Conservation (phyloP, 2,329 filamentous ascomycete genomes). For the Colletotrichum sp. region DNA sequence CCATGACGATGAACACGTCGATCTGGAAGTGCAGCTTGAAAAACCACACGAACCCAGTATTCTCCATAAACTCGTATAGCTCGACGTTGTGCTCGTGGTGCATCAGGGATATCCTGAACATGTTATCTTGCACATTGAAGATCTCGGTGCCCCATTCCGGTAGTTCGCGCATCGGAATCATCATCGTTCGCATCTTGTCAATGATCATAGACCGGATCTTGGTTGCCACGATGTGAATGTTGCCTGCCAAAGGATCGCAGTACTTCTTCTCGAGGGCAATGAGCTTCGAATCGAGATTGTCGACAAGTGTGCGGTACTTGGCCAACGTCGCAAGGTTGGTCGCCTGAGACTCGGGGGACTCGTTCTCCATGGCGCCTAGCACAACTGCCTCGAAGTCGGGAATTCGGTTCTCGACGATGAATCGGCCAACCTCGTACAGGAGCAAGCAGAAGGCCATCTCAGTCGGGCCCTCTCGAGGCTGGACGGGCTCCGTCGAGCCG, state of each 20-base stretch:
- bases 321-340: constrained; percentile 45
- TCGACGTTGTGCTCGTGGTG: constrained; percentile 52
- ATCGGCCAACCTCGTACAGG: constrained; percentile 53
- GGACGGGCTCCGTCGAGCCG: constrained; percentile 54
- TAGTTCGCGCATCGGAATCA: constrained; percentile 50
- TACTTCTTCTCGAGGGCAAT: constrained; percentile 52
- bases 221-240: constrained; percentile 56
- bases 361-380: constrained; percentile 37
- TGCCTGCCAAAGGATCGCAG: constrained; percentile 57
- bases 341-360: constrained; percentile 53
- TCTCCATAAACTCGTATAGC: constrained; percentile 46
- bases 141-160: constrained; percentile 57
- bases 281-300: constrained; percentile 47
- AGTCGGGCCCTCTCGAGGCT: constrained; percentile 60
- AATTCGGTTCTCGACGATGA: constrained; percentile 46
- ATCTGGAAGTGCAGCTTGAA: constrained; percentile 59
- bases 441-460: constrained; percentile 66
- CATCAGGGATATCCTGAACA: constrained; percentile 60
- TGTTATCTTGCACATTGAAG: constrained; percentile 53
- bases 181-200: constrained; percentile 53
- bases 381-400: constrained; percentile 49
- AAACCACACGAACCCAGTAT: constrained; percentile 61
- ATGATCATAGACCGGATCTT: constrained; percentile 52
- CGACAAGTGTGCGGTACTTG: constrained; percentile 46
- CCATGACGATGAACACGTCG: constrained; percentile 61